phyloP scores from a whole-genome alignment of 192 early-diverging fungal species.

The Gryganskiella cystojenkinii region DNA sequence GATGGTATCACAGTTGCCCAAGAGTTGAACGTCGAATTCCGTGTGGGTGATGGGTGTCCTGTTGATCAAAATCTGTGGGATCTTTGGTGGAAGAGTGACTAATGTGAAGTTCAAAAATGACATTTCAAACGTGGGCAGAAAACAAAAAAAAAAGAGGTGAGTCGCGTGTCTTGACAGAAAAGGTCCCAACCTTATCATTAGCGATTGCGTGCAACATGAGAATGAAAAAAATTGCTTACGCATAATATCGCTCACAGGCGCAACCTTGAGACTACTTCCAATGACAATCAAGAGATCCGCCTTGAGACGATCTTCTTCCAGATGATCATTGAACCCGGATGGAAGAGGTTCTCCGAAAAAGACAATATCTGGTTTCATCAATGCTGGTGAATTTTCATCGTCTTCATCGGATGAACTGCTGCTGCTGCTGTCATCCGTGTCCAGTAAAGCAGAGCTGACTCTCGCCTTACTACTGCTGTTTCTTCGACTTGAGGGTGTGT shows the following conservation, averaged over 20 bases:
- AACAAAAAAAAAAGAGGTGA: not conserved
- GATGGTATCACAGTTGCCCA: constrained; percentile 89
- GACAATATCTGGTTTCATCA: constrained; percentile 97
- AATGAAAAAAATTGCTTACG: too few species aligned
- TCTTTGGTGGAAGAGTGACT: constrained; percentile 78
- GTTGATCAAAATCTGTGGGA: constrained; percentile 95
- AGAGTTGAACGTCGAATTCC: constrained; percentile 89
- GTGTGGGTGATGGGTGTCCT: constrained; percentile 86
- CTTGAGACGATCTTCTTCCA: constrained; percentile 76
- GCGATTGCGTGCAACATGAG: too few species aligned
- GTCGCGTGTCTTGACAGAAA: too few species aligned
- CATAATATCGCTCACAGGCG: constrained; percentile 94
- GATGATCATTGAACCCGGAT: constrained; percentile 76
- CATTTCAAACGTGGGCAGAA: not conserved
- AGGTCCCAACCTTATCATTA: too few species aligned
- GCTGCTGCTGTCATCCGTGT: not conserved
- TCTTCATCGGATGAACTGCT: constrained; percentile 36
- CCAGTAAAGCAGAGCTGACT: too few species aligned
- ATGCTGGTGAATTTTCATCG: constrained; percentile 63
- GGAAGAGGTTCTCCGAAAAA: constrained; percentile 98
- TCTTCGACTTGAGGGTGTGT: not conserved
- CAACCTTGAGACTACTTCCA: constrained; percentile 95
- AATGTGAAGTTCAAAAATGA: not conserved
- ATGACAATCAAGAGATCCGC: constrained; percentile 95
- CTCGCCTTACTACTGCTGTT: not conserved